Conservation (phyloP, 441 rosid species). For the Aleurites moluccanus region DNA sequence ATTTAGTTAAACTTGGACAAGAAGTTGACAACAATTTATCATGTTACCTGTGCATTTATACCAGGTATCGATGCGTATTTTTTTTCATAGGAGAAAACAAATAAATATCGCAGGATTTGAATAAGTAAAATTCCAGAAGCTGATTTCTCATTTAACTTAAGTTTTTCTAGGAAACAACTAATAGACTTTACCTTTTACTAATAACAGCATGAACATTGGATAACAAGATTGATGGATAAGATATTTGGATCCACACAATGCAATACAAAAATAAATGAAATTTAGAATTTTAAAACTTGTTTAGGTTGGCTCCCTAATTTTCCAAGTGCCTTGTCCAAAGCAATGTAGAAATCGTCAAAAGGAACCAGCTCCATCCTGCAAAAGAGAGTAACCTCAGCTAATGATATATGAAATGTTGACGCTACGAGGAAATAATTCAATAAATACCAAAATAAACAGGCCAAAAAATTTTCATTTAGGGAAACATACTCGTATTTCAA, state of each 20-base stretch:
- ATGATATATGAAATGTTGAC: not conserved
- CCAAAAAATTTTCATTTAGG: not conserved
- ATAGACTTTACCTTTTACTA: not conserved
- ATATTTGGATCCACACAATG: not conserved
- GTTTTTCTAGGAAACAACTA: not conserved
- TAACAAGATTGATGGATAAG: not conserved
- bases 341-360: constrained; percentile 55
- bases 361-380: constrained; percentile 76
- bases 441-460: not conserved
- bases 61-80: no score
- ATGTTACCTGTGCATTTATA: not conserved
- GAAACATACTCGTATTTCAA: constrained; percentile 78
- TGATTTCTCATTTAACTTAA: not conserved
- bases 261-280: not conserved
- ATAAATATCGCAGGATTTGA: no score
- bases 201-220: not conserved
- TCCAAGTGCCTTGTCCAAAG: constrained; percentile 71
- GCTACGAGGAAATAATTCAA: not conserved
- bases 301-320: constrained; percentile 81
- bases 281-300: constrained; percentile 75
- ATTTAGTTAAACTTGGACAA: no score
- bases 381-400: not conserved
- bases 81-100: no score
- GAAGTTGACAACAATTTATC: not conserved
- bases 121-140: not conserved